Base-by-base conservation (phyloP, 148 eudicot genomes). In the Rhododendron henanense region DNA sequence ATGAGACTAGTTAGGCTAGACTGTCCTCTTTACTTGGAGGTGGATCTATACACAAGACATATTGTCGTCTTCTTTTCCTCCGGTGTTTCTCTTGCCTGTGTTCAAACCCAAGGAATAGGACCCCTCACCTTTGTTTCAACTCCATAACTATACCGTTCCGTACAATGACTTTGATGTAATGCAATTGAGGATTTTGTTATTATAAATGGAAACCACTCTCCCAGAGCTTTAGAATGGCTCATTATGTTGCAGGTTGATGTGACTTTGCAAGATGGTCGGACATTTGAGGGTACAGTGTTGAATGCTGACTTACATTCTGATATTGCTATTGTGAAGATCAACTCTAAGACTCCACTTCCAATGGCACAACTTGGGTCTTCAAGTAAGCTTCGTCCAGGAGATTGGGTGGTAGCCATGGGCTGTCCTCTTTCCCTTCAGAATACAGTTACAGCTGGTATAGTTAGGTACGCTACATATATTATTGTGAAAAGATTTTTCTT, bases 401-500 rank as follows among this genome's bases (percentile, higher is more conserved):
- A 96, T 85, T 95, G 99, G 99, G 99, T 95, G 85, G 85, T 96
- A 87, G 98, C 99, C 83, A 71, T 95, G 94, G 99, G 99, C 51
- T 95, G 98, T 69, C 99, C 99, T 47, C 96, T 94, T 89, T 92
- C 96, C 84, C 94, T 95, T 84, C 98, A 95, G 88, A 96, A 95
- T 90, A 95, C 99, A 10, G 88, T 96, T 80, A 95, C 99, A n/a
- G 98, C 99, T 50, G 99, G 99, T 82, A 96, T 96, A 81, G 93
- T 96, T 37, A 96, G 99, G 99, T 96, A 88, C 37, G 82, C 25
- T 61, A 45, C 25, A 67, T 61, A 71, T 33, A 9, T 47, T 37
- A 6, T 59, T 65, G 48, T 44, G 55, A 86, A 50, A 18, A 74
- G 21, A 28, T 76, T 82, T 37, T 35, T 19, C 23, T 82, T 53